Base-by-base conservation (phyloP, 768 basidiomycete genomes). In the Psilocybe tampanensis region DNA sequence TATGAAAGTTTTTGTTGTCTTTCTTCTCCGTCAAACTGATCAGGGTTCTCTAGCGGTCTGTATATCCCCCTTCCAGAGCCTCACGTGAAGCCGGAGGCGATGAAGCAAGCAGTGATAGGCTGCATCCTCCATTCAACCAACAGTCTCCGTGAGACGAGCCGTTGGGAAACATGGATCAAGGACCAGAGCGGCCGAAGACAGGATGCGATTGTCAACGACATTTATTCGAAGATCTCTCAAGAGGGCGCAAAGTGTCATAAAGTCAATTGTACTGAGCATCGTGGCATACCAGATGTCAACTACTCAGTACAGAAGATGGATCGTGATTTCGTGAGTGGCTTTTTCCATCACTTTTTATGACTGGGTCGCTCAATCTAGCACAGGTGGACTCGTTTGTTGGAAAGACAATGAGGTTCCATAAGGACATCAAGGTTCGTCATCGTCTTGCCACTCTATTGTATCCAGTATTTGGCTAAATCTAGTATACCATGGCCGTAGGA, bases 381-480 rank as follows among this genome's bases (percentile, higher is more conserved):
- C 17, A 52, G 51, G 51, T 52, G 22, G 51, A 52, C 39, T n/a
- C 21, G 23, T 42, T 52, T 43, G 51, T 52, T 42, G 39, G 13
- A 12, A 52, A 43, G 51, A 24, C 51, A n/a, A 22, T 52, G 36
- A 22, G 41, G 21, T 24, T 42, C 18, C 4, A 52, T 39, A 43
- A 21, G 51, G 51, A 41, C 22, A 52, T 43, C 3, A 43, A 52
- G 51, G 51, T 52, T 42, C 17, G 51, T 52, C 22, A 9, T 24
- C 41, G 5, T 23, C 41, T 22, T 22, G 17, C 19, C n/a, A 26
- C 19, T 12, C 21, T n/a, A n/a, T n/a, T n/a, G n/a, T n/a, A 52
- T 13, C 23, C 39, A 43, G 29, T 7, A 36, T 51, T 41, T 51
- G 47, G 24, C 47, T 50, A 50, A 50, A 21, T 21, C 33, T 50